Percentiles rank a stretch among this genome's conserved stretches.
Evolutionary conservation across 163 green algal genomes (phyloP).

Genomic region (Volvox carteri): DNA sequence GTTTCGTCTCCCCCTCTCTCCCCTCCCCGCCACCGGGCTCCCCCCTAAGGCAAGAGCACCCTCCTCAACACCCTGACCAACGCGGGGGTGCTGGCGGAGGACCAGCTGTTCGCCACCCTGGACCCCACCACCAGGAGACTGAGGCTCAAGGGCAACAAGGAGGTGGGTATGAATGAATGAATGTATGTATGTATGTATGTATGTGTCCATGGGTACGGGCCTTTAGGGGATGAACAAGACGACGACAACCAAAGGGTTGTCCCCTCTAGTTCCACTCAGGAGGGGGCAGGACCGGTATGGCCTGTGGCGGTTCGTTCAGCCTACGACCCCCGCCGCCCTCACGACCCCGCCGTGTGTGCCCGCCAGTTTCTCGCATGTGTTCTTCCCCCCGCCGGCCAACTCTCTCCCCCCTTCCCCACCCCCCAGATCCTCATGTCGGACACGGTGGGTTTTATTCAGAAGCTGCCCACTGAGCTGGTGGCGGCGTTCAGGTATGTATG

Average conservation of each 20-base stretch:
- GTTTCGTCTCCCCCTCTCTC: background rate
- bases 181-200: background rate
- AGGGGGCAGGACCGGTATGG: too few species aligned
- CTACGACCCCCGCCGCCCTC: too few species aligned
- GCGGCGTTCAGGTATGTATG: conserved; percentile 87
- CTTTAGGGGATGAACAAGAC: too few species aligned
- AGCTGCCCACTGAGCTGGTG: conserved; percentile 96
- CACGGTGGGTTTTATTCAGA: conserved; percentile 99
- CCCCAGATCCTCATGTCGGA: conserved; percentile 89
- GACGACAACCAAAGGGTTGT: too few species aligned
- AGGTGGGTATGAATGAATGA: conserved; percentile 54
- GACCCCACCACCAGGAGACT: conserved; percentile 96
- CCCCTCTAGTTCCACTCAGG: too few species aligned
- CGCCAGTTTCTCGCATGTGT: too few species aligned
- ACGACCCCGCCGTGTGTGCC: too few species aligned
- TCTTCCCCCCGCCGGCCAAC: background rate
- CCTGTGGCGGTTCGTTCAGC: too few species aligned
- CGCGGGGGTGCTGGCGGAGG: conserved; percentile 89
- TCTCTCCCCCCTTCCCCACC: background rate
- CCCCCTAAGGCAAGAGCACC: conserved; percentile 87
- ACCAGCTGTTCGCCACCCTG: conserved; percentile 98
- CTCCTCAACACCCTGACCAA: conserved; percentile 91
- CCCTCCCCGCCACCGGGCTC: background rate
- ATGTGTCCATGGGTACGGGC: background rate
- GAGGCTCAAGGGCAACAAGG: conserved; percentile 78